Base-by-base conservation (phyloP, 2,329 filamentous ascomycete genomes). In the Botryotinia narcissicola region DNA sequence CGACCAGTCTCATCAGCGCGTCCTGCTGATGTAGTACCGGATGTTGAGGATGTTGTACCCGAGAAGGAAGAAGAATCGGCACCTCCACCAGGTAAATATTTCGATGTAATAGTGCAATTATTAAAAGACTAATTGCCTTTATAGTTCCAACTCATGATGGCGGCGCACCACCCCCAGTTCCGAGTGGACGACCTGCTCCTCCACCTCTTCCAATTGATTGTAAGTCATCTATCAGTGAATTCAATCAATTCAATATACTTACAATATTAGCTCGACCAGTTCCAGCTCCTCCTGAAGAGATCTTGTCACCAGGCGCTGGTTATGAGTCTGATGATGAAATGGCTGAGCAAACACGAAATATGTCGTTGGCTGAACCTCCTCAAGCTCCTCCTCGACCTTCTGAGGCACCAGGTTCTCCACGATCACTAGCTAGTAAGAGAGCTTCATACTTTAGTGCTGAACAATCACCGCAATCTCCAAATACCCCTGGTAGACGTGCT, bases 291-390 rank as follows among this genome's bases (percentile, higher is more conserved):
- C 84, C 87, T 57, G 83, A 86, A 51, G 84, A 85, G 61, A 80
- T 88, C 25, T 85, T 87, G 66, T 93, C 93, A 59, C 90, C 90
- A 63, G 93, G 90, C 73, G 87, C 92, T 75, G 94, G 94, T 44
- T 97, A 94, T 1, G 93, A 92, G 81, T 96, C 95, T 61, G 95
- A 97, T 78, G 95, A 98, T 81, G 95, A 98, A 81, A 84, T 94
- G 78, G 94, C 92, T 16, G 84, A 85, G 71, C 82, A 83, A 79
- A 80, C 86, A 78, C 81, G 83, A 76, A 82, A 85, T 69, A 82
- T 86, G 76, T 78, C 83, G 79, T 71, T 86, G 70, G 72, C 70
- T 44, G 79, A 82, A 37, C 82, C 82, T 35, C 84, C 84, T 68
- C 84, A 84, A 35, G 85, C 85, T 42, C 85, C 86, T 25, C 85